Conservation (phyloP, 805 yeast species). For the Candida ponderosae region DNA sequence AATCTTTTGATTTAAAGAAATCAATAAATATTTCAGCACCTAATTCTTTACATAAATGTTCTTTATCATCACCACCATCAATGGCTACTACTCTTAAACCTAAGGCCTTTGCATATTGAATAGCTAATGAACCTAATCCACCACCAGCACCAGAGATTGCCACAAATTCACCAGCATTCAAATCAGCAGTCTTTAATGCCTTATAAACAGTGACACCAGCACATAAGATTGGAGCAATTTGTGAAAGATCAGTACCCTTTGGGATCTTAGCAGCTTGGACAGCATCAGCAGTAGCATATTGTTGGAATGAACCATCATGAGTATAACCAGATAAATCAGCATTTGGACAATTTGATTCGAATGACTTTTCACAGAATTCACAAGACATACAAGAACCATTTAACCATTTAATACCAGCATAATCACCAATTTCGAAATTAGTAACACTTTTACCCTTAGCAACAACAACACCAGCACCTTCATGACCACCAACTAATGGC, state of each 20-base stretch:
- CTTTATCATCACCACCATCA: slow-evolving; percentile 70
- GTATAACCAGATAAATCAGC: slow-evolving; percentile 73
- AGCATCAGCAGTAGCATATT: slow-evolving; percentile 59
- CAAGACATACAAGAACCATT: slow-evolving; percentile 60
- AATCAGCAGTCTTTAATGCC: slow-evolving; percentile 53
- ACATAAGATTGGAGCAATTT: slow-evolving; percentile 56
- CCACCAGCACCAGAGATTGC: slow-evolving; percentile 77
- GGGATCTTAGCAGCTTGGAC: slow-evolving; percentile 57
- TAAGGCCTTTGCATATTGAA: slow-evolving; percentile 72
- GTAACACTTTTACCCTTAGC: slow-evolving; percentile 52
- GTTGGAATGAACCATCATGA: slow-evolving; percentile 61
- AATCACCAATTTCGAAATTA: slow-evolving; percentile 57
- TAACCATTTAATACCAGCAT: slow-evolving; percentile 64
- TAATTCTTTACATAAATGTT: slow-evolving; percentile 38
- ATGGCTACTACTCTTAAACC: slow-evolving; percentile 65
- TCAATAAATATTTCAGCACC: slow-evolving; percentile 64
- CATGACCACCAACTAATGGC: slow-evolving; percentile 68
- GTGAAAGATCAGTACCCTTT: slow-evolving; percentile 43
- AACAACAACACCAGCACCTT: slow-evolving; percentile 68
- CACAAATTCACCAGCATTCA: slow-evolving; percentile 64
- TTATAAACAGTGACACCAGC: slow-evolving; percentile 64
- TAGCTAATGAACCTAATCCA: slow-evolving; percentile 70
- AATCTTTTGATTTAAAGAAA: slow-evolving; percentile 42
- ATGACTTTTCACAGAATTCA: slow-evolving; percentile 51
- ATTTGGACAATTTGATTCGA: slow-evolving; percentile 58